Evolutionary conservation across 441 rosid genomes (phyloP).

Genomic region (Erodium moschatum): DNA sequence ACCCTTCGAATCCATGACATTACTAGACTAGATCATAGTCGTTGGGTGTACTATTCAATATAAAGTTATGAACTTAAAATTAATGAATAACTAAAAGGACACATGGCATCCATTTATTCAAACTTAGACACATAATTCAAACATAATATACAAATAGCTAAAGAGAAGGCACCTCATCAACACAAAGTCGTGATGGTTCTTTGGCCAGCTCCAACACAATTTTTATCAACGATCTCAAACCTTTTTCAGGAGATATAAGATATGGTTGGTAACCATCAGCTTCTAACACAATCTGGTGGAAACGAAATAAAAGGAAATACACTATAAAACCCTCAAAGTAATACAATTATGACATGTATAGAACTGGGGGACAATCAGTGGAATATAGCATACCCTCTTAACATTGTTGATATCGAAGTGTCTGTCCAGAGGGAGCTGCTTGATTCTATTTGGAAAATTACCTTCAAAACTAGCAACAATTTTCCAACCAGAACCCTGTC

Average conservation of each 20-base stretch:
- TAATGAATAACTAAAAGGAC: not conserved
- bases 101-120: slow-evolving; percentile 1
- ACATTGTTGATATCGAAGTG: slow-evolving; percentile 83
- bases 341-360: not conserved
- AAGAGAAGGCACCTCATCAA: slow-evolving; percentile 54
- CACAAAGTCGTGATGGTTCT: slow-evolving; percentile 86
- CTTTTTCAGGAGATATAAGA: slow-evolving; percentile 96
- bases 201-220: slow-evolving; percentile 89
- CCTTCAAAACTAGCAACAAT: slow-evolving; percentile 75
- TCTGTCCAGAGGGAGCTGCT: slow-evolving; percentile 87
- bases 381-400: slow-evolving; percentile 53
- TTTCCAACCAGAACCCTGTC: slow-evolving; percentile 96
- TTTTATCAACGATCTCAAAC: slow-evolving; percentile 85
- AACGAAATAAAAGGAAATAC: slow-evolving; percentile 6
- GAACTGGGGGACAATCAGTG: slow-evolving; percentile 1
- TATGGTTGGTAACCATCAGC: slow-evolving; percentile 99
- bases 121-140: not conserved
- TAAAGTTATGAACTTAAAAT: not conserved
- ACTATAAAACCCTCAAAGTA: not conserved
- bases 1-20: not conserved
- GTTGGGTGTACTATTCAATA: too few relatives aligned
- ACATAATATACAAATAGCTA: not conserved
- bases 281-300: slow-evolving; percentile 68
- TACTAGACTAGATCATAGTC: not conserved
- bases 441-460: slow-evolving; percentile 36